Evolutionary conservation across 352 stramenopile species (phyloP), one percentile per base, ranked within the genome.

Genomic region (Phytophthora citricola): DNA sequence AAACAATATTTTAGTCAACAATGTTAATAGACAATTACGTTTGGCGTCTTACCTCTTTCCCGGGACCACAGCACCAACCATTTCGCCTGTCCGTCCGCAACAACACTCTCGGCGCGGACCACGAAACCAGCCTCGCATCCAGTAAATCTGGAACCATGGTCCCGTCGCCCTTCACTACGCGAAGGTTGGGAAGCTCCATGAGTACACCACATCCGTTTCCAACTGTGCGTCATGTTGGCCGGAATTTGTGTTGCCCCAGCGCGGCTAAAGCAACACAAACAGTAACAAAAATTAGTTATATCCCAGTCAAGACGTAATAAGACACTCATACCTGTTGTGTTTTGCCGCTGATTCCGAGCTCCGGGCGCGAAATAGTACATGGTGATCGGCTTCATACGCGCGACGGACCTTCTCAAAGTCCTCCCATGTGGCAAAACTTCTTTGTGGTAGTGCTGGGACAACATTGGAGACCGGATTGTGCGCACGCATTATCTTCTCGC

Each of bases 181-280:
- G 49, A 44, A 43, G 47, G 26, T 34, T 55, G 47, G 1, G 31
- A 32, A 1, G 31, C 41, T 44, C 29, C 47, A 26, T 55, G 47
- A 24, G 47, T 55, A 20, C 47, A 55, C 47, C 47, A 44, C 31
- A 55, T 55, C 14, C 47, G 31, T 10, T 55, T 55, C n/a, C 26
- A 55, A 29, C 20, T 29, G 12, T 44, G 27, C 47, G 14, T 22
- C 9, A 55, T 4, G 15, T 17, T 17, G 17, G 15, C 26, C 7
- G 47, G 47, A 31, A 55, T 43, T 10, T 44, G 31, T 10, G 8
- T 20, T 55, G 31, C 47, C 15, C 20, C 22, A 10, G 31, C 14
- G 4, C 47, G 47, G 4, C 47, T 55, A 44, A 44, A 44, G n/a
- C 47, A 55, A 44, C 47, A 44, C 14, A 55, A 55, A 29, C 2